These are phyloP conservation scores for Calvatia gigantea DNA, from an alignment of 768 basidiomycete genomes.

Conservation along the genomic window DNA sequence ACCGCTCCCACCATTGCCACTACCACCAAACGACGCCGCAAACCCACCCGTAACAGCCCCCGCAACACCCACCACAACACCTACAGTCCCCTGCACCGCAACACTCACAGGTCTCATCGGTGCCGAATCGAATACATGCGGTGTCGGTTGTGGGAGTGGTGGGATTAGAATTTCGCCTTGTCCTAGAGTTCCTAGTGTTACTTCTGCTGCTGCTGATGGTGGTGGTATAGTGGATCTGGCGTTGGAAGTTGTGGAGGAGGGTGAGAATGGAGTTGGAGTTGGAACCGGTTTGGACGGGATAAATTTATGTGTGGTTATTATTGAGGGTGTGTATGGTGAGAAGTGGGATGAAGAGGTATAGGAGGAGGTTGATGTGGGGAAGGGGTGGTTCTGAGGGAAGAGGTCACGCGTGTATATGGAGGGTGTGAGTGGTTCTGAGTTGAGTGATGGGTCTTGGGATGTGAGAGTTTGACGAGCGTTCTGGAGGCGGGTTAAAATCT, in stretches of 20 bases:
- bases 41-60: not conserved
- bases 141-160: conserved; percentile 65
- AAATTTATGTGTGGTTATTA: not conserved
- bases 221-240: too few species aligned
- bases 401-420: conserved; percentile 79
- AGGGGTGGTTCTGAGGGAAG: not conserved
- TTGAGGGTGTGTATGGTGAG: not conserved
- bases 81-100: conserved; percentile 69
- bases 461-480: conserved; percentile 55
- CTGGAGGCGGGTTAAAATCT: conserved; percentile 59
- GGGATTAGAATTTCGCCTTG: conserved; percentile 1
- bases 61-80: not conserved
- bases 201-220: too few species aligned
- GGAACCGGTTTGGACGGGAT: not conserved
- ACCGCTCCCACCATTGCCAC: not conserved
- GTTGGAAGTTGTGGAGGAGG: not conserved
- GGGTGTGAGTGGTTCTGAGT: conserved; percentile 50
- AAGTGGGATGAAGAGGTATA: not conserved
- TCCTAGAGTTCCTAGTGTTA: not conserved
- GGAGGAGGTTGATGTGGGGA: not conserved
- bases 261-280: not conserved
- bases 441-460: conserved; percentile 39
- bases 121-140: conserved; percentile 74
- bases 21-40: not conserved
- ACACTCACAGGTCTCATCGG: conserved; percentile 74